These are phyloP conservation scores for Aureobasidium musti DNA, from an alignment of 2,329 filamentous ascomycete species.

Conservation along the genomic window DNA sequence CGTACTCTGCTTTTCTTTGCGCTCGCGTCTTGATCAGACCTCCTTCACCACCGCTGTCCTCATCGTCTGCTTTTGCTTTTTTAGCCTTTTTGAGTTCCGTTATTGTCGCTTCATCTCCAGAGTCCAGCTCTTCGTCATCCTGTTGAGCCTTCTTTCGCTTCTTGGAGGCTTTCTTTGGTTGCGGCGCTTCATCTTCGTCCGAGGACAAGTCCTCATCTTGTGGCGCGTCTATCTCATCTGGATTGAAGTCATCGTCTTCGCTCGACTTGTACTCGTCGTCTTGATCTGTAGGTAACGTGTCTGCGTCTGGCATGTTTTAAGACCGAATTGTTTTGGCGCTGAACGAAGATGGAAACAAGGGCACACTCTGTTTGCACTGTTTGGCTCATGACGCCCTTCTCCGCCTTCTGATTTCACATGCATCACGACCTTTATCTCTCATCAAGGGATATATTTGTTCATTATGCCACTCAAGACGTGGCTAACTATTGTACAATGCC, in stretches of 20 bases:
- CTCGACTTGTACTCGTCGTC: constrained; percentile 48
- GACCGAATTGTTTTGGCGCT: not conserved
- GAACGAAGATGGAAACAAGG: not conserved
- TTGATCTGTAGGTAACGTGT: constrained; percentile 20
- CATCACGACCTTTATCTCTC: not conserved
- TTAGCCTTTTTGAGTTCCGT: constrained; percentile 46
- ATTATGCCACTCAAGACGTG: constrained; percentile 5
- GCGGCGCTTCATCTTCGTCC: constrained; percentile 40
- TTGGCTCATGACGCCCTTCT: constrained; percentile 12
- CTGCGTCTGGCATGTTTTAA: constrained; percentile 15
- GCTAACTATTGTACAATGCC: constrained; percentile 18
- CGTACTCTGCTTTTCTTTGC: constrained; percentile 53
- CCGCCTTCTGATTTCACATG: constrained; percentile 12
- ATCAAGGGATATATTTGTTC: not conserved
- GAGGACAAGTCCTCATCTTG: constrained; percentile 38
- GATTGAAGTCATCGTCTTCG: constrained; percentile 50
- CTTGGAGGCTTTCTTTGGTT: constrained; percentile 37
- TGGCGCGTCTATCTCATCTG: constrained; percentile 38
- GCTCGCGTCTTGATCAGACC: constrained; percentile 57
- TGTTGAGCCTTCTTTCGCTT: constrained; percentile 46
- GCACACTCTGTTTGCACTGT: constrained; percentile 3
- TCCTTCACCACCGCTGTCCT: constrained; percentile 51
- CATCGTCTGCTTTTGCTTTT: constrained; percentile 45
- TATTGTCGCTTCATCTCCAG: constrained; percentile 60
- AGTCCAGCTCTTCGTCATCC: constrained; percentile 51